Conservation (phyloP, 805 yeast species). For the Wickerhamiella qilinensis region DNA sequence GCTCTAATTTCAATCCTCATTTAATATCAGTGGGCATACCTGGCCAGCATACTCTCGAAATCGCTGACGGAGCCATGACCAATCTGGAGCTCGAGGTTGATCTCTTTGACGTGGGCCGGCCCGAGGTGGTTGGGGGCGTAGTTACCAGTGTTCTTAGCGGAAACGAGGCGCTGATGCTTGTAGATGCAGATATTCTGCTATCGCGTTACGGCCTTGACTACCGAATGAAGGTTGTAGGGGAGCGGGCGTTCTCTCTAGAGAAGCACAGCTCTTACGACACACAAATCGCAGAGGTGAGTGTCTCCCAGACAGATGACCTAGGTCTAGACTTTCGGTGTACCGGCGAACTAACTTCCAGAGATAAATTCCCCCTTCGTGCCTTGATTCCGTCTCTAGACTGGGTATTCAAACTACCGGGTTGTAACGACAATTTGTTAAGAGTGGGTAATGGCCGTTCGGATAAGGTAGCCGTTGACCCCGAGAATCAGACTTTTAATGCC, state of each 20-base stretch:
- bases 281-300: background rate
- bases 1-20: background rate
- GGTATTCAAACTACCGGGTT: conserved; percentile 18
- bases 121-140: conserved; percentile 2
- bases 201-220: conserved; percentile 10
- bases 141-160: conserved; percentile 2
- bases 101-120: conserved; percentile 10
- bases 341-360: background rate
- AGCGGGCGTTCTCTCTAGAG: background rate
- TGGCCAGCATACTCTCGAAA: background rate
- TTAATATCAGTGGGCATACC: background rate
- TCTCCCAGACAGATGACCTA: background rate
- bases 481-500: conserved; percentile 4
- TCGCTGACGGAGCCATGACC: background rate
- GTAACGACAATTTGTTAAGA: conserved; percentile 7
- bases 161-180: conserved; percentile 4
- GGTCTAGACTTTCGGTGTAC: background rate
- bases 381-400: conserved; percentile 17
- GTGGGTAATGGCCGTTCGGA: conserved; percentile 11
- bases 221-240: conserved; percentile 4
- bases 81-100: background rate
- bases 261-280: background rate
- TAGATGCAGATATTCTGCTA: conserved; percentile 5
- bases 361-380: background rate
- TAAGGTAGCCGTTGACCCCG: conserved; percentile 3